Conservation (phyloP, 371 early-diverging fungal species). For the Fennellomyces sp. region DNA sequence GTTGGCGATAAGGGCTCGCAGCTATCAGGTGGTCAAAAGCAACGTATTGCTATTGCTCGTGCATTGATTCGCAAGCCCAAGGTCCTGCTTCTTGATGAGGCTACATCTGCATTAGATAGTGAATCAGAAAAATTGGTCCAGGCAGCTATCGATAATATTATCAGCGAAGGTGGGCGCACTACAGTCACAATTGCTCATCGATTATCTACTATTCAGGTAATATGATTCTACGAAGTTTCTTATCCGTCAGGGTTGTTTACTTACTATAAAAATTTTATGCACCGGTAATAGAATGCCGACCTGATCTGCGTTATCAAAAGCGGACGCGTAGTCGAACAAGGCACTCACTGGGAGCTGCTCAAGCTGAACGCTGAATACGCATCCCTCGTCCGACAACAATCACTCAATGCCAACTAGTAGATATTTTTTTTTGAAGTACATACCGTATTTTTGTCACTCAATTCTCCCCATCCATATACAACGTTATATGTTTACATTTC, state of each 20-base stretch:
- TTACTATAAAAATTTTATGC: constrained; percentile 66
- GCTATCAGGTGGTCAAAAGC: constrained; percentile 27
- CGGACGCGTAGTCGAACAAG: constrained; percentile 81
- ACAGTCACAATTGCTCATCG: no score
- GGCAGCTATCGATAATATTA: constrained; percentile 78
- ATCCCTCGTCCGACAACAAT: constrained; percentile 44
- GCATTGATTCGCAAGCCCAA: constrained; percentile 79
- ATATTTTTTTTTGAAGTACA: not conserved
- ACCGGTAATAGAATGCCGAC: constrained; percentile 66
- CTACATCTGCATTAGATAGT: constrained; percentile 93
- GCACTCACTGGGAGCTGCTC: constrained; percentile 77
- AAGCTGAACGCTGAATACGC: constrained; percentile 39
- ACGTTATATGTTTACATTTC: not conserved
- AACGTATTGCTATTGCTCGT: constrained; percentile 46
- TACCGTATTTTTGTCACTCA: no score
- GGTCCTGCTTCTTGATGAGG: constrained; percentile 92
- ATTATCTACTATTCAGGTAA: no score
- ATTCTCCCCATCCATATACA: not conserved
- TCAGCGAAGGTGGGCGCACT: constrained; percentile 56
- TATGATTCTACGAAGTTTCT: no score
- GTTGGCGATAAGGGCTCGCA: constrained; percentile 76
- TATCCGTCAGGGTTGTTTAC: constrained; percentile 71
- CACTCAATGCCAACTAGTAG: constrained; percentile 37
- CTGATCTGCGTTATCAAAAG: constrained; percentile 74
- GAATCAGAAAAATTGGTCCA: constrained; percentile 89